Base-by-base conservation (phyloP, 768 basidiomycete genomes). In the Pisolithus marmoratus region DNA sequence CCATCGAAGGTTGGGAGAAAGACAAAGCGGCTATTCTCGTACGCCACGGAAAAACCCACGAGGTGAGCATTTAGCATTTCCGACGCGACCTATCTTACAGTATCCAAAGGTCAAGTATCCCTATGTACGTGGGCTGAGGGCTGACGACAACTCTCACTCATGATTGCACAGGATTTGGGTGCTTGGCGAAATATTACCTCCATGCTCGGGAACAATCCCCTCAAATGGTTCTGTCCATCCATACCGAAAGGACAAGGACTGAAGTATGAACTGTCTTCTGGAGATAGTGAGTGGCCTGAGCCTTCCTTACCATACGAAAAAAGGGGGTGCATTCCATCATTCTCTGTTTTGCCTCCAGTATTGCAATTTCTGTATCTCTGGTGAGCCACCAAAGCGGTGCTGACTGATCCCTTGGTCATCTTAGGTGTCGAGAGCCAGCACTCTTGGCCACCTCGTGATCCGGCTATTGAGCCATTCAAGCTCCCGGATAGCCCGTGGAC, bases 1-100 rank as follows among this genome's bases (percentile, higher is more conserved):
- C 96, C 1, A 97, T 99, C 46, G 96, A 99, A 71, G 84, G 88
- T 0, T 95, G 91, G 90, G 96, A 99, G 68, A 98, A 98, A 70
- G 94, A 98, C 63, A 94, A 88, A 68, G 92, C 83, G 1, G 87
- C 93, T 5, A 87, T 82, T 1, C 77, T 99, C 59, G 82, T 90
- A 47, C 81, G 87, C 19, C 74, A 86, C 52, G 95, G 94, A 5
- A 90, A 88, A 67, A 86, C 97, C 52, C 81, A 77, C 47, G 87
- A 93, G 70, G 88, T 88, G 49, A 20, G 61, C 59, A 14, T 8
- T 45, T 42, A 27, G 20, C 44, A 31, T 46, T 31, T 26, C 26
- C 36, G 37, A 8, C 55, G 4, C 37, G 38, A 44, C n/a, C 29
- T 40, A 47, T 48, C 46, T 57, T 20, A 57, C 34, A 9, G 48